These are phyloP conservation scores for Trichoderma reesei DNA, from an alignment of 495 filamentous ascomycete species.

Conservation along the genomic window DNA sequence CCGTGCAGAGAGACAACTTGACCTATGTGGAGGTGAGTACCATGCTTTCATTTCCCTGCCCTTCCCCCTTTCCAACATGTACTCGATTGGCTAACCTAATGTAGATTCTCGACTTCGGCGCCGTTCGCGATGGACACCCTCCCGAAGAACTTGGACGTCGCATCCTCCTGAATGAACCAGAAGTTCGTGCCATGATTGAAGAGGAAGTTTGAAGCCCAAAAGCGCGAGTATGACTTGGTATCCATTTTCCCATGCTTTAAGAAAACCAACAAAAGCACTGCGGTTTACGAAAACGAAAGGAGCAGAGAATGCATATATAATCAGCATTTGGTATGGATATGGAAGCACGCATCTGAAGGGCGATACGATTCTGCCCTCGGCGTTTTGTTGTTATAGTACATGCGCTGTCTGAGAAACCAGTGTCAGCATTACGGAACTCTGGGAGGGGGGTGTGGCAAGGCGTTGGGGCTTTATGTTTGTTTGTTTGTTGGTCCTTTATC, in stretches of 20 bases:
- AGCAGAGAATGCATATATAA: constrained; percentile 6
- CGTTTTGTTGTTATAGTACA: constrained; percentile 7
- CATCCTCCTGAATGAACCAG: constrained; percentile 61
- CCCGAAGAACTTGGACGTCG: constrained; percentile 67
- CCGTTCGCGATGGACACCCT: constrained; percentile 69
- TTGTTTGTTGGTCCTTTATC: background rate
- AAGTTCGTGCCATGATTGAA: constrained; percentile 38
- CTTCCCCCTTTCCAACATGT: background rate
- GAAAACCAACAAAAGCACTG: background rate
- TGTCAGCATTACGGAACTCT: constrained; percentile 3
- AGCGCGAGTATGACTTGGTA: background rate
- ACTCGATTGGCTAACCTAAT: constrained; percentile 13
- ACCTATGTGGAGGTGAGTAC: constrained; percentile 85
- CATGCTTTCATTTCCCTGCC: background rate
- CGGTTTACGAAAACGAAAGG: background rate
- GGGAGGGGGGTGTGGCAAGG: background rate
- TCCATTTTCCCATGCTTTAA: background rate
- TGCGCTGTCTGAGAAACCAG: background rate
- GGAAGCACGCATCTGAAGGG: constrained; percentile 6
- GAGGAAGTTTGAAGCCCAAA: constrained; percentile 23
- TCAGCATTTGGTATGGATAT: constrained; percentile 2
- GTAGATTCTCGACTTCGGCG: constrained; percentile 86
- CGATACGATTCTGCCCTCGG: constrained; percentile 7
- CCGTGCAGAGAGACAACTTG: constrained; percentile 82
- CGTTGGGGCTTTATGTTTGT: background rate